Evolutionary conservation across 768 basidiomycete species (phyloP).

Genomic region (Rhizopogon vesiculosus): DNA sequence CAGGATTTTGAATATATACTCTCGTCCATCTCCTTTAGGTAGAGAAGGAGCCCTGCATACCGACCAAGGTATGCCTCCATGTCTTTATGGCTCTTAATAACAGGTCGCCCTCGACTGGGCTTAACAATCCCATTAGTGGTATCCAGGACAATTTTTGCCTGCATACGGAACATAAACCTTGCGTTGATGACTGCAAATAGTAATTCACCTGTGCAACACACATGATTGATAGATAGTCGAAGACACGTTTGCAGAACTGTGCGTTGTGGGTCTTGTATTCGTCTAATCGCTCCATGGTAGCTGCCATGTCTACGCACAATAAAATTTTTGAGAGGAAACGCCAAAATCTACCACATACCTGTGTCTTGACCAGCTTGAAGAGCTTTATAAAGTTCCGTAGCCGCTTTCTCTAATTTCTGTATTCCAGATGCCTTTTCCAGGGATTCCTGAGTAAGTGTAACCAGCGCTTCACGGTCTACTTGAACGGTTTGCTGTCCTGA

Average conservation of each 20-base stretch:
- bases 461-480: constrained; percentile 73
- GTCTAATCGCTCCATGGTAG: constrained; percentile 87
- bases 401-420: constrained; percentile 73
- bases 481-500: constrained; percentile 81
- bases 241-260: constrained; percentile 90
- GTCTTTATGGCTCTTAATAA: constrained; percentile 57
- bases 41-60: constrained; percentile 87
- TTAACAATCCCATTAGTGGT: constrained; percentile 54
- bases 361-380: constrained; percentile 86
- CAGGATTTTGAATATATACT: constrained; percentile 82
- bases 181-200: background rate
- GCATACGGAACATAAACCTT: background rate
- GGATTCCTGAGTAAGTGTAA: constrained; percentile 83
- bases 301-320: constrained; percentile 76
- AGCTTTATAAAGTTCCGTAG: constrained; percentile 91
- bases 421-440: constrained; percentile 77
- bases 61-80: constrained; percentile 82
- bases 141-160: constrained; percentile 69
- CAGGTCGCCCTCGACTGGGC: constrained; percentile 39
- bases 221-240: constrained; percentile 89
- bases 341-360: constrained; percentile 38
- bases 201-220: constrained; percentile 79
- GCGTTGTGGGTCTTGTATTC: constrained; percentile 88
- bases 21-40: constrained; percentile 96
- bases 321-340: background rate